A percentile compares a stretch with the other conserved stretches of the same genome.
phyloP scores from a whole-genome alignment of 352 stramenopile species.

The Phytophthora niederhauseri region DNA sequence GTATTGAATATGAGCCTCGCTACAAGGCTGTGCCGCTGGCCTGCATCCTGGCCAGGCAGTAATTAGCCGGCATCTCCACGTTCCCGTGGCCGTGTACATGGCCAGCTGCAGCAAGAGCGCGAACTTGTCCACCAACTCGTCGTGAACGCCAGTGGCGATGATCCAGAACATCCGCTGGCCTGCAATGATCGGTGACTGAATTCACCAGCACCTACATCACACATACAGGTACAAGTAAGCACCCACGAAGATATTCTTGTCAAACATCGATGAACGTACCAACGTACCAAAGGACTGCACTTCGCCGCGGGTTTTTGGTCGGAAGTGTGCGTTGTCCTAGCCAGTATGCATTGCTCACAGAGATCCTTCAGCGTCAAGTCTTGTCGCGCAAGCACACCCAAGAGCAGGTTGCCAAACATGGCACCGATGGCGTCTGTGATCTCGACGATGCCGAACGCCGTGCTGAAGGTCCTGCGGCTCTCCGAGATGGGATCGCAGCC shows the following conservation, averaged over 20 bases:
- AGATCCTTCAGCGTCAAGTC: conserved; percentile 23
- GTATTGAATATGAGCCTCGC: too few relatives aligned
- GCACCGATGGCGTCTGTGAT: conserved; percentile 83
- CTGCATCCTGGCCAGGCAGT: conserved; percentile 77
- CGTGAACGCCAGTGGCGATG: conserved; percentile 85
- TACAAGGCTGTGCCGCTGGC: too few relatives aligned
- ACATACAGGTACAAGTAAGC: too few relatives aligned
- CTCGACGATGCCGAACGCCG: conserved; percentile 90
- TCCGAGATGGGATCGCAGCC: conserved; percentile 84
- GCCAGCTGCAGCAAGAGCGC: conserved; percentile 74
- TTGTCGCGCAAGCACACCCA: conserved; percentile 84
- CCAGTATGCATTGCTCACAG: too few relatives aligned
- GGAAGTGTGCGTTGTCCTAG: too few relatives aligned
- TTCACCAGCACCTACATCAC: too few relatives aligned
- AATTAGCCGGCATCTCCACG: conserved; percentile 83
- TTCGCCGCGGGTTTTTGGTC: too few relatives aligned
- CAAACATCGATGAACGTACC: too few relatives aligned
- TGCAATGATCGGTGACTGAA: too few relatives aligned
- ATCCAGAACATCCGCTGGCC: conserved; percentile 79
- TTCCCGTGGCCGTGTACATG: conserved; percentile 73
- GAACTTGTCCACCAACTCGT: conserved; percentile 87
- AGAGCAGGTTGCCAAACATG: conserved; percentile 82
- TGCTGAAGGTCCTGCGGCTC: conserved; percentile 72
- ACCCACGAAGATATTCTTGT: too few relatives aligned
- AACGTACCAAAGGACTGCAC: too few relatives aligned